Evolutionary conservation across 495 filamentous ascomycete species (phyloP), one percentile per base, ranked within the genome.

Genomic region (Cercophora newfieldiana): DNA sequence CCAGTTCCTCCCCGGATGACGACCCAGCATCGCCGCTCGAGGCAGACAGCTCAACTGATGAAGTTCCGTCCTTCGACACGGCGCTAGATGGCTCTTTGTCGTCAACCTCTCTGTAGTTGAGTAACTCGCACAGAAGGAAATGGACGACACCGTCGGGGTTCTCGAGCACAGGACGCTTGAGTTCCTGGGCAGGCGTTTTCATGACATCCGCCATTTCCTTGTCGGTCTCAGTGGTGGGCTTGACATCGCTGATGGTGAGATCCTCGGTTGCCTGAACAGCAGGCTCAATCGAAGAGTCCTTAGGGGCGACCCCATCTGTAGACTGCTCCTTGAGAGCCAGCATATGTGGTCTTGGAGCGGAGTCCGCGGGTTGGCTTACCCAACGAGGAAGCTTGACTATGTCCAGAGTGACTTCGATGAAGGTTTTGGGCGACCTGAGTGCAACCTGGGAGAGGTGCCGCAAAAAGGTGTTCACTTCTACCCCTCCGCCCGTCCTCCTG

Each of bases 101-200:
- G 49, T 94, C 92, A 12, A 96, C 92, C 69, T 97, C 93, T 71
- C 89, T 89, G 75, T 97, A 98, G 61, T 93, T 91, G 21, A 98
- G 80, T 47, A 99, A 82, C 73, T 99, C 94, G 51, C 89, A 94
- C n/a, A 98, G 87, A 21, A 99, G 82, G 79, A 96, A 98, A 71
- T 97, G 92, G 65, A 98, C 90, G 16, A 99, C 96, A 6, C 95
- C 95, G 76, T 97, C 96, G 0, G 96, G 92, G 66, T 94, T 90
- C 75, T 97, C 94, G 2, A 98, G 87, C 25, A 94, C 83, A 28
- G 96, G 96, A 3, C 90, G 80, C 73, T 96, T 97, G 54, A 87
- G 68, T 66, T 97, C 93, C 22, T 75, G 72, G 5, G 77, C 66
- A 21, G 81, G 78, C 21, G 80, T 68, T 72, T 90, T 91, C 18